Conservation (phyloP, 805 yeast species). For the Sugiyamaella mastotermitis region DNA sequence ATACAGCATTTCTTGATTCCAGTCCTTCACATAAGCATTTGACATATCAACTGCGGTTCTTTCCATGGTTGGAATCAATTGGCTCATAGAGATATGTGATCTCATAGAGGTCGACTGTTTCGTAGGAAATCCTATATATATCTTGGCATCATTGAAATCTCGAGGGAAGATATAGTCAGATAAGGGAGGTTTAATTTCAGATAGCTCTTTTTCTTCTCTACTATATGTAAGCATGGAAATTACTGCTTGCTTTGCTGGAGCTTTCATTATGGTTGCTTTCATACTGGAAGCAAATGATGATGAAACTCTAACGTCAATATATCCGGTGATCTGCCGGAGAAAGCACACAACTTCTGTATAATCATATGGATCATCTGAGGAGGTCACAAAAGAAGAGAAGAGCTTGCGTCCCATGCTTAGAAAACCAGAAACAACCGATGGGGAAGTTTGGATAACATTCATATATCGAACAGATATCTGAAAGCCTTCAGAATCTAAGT, state of each 20-base stretch:
- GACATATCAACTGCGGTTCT: slow-evolving; percentile 38
- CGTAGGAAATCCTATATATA: slow-evolving; percentile 38
- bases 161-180: slow-evolving; percentile 32
- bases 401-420: slow-evolving; percentile 27
- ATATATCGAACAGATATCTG: slow-evolving; percentile 28
- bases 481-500: slow-evolving; percentile 22
- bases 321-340: slow-evolving; percentile 29
- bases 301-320: slow-evolving; percentile 27
- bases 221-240: slow-evolving; percentile 29
- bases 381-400: slow-evolving; percentile 24
- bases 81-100: slow-evolving; percentile 33
- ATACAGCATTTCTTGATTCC: slow-evolving; percentile 35
- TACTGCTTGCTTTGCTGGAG: slow-evolving; percentile 33
- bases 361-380: slow-evolving; percentile 28
- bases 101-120: slow-evolving; percentile 34
- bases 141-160: slow-evolving; percentile 31
- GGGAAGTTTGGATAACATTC: slow-evolving; percentile 31
- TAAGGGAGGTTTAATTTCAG: slow-evolving; percentile 29
- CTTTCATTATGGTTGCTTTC: slow-evolving; percentile 34
- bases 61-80: slow-evolving; percentile 39
- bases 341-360: slow-evolving; percentile 25
- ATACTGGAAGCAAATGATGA: slow-evolving; percentile 27
- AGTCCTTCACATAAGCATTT: slow-evolving; percentile 33
- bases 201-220: slow-evolving; percentile 25
- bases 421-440: slow-evolving; percentile 15